Evolutionary conservation across 345 rosid genomes (phyloP), one percentile per base, ranked within the genome.

Genomic region (Brassica incana): DNA sequence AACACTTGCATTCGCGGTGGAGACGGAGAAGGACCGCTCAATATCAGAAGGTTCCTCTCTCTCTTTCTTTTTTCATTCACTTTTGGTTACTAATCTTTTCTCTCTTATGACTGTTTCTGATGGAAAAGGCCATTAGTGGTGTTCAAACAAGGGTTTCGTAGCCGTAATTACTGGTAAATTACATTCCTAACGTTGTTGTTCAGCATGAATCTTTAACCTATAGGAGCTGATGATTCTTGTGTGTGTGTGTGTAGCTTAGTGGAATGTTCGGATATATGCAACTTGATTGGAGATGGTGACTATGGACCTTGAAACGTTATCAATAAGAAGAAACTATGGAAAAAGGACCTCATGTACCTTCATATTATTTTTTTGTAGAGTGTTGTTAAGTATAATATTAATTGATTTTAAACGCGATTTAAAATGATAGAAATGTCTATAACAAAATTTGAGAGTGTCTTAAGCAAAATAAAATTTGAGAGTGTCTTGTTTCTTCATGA

Each of bases 251-350:
- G 85, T 90, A 95, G 97, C 80, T 83, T 92, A 90, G 95, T 92
- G 76, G 97, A 92, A 80, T 95, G 99, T 80, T 92, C 92, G 0
- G 97, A 92, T 73, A 92, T 91, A 9, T 95, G 99, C 77, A 95
- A 91, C 82, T 79, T 95, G 84, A 91, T 95, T 64, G 90, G 91
- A 68, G 93, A 92, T 75, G 86, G 83, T 67, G 95, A 92, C 63
- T 85, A 87, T 76, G 95, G 91, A 75, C 93, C 97, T 25, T 92
- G 83, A 87, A 76, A 68, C 23, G 25, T 52, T 40, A 33, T 5
- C 36, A 33, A 12, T 1, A 69, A 69, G 74, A 61, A 40, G 54
- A 32, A 9, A 60, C 62, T 59, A 45, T 68, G 35, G 38, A 32
- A 11, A 48, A 43, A 18, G 35, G 12, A 56, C 38, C 56, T 75